Evolutionary conservation across 306 rosid species (phyloP), one percentile per base, ranked within the genome.

Genomic region (Sindora glabra): DNA sequence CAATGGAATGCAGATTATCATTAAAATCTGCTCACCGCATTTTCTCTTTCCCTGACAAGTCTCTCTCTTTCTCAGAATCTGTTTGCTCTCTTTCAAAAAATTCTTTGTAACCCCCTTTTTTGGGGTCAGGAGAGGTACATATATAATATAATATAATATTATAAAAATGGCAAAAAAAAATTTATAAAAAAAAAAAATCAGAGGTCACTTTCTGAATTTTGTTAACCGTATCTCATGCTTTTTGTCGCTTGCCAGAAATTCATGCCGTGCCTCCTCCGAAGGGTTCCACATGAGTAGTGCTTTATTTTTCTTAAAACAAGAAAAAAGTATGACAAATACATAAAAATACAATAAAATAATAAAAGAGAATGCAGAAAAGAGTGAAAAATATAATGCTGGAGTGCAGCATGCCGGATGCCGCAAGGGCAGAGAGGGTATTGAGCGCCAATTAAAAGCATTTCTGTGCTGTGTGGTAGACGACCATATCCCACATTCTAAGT

Each of bases 211-310:
- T 77, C 90, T 70, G 64, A 71, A 42, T 70, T 45, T n/a, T n/a
- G n/a, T 36, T 61, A 80, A 83, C 95, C 79, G 77, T 67, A 77
- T 79, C 91, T 76, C n/a, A n/a, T 79, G 89, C 87, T 75, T 85
- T 83, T 85, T 77, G 95, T 85, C 91, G 79, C 78, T 74, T 46
- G 80, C 95, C 86, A 80, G 84, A 79, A 81, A 77, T 81, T 85
- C 92, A 85, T 85, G 95, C 83, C 75, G 75, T 85, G 89, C 86
- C 89, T 75, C 86, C 85, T 81, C 54, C 23, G 36, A 46, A 76
- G 87, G 91, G 83, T 80, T 80, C 94, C 82, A 74, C 65, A 52
- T 67, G 64, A 79, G 81, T 56, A 56, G 62, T 70, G 82, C 71
- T 66, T 68, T 67, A 51, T n/a, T n/a, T n/a, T n/a, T n/a, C n/a